Conservation (phyloP, 2,329 filamentous ascomycete species). For the Cadophora sp. region DNA sequence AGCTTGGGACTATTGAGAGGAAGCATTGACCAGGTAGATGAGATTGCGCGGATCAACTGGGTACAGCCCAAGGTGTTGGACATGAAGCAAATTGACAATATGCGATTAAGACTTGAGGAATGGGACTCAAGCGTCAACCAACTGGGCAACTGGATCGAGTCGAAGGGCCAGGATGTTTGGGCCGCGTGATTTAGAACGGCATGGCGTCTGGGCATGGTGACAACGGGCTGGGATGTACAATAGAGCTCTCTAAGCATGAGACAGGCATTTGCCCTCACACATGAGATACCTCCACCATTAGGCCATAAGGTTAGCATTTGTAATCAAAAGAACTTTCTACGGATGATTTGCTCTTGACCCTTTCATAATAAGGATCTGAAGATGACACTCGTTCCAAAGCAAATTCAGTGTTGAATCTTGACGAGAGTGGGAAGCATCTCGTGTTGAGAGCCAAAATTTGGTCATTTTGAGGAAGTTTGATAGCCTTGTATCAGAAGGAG, state of each 20-base stretch:
- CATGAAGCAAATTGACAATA: slow-evolving; percentile 91
- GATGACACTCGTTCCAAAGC: not conserved
- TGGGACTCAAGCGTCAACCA: slow-evolving; percentile 98
- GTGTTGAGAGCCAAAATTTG: not conserved
- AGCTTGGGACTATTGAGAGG: slow-evolving; percentile 89
- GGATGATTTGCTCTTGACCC: not conserved
- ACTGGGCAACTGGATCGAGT: slow-evolving; percentile 96
- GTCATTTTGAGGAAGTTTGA: not conserved
- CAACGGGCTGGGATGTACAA: slow-evolving; percentile 40
- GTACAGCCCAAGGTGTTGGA: slow-evolving; percentile 98
- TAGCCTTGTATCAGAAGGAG: not conserved
- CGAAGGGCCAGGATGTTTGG: slow-evolving; percentile 94
- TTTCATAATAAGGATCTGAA: not conserved
- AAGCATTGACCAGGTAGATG: slow-evolving; percentile 94
- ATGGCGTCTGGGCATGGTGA: slow-evolving; percentile 39
- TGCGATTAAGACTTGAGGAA: slow-evolving; percentile 86
- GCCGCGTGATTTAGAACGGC: slow-evolving; percentile 64
- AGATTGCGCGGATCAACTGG: slow-evolving; percentile 96
- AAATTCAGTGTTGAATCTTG: not conserved
- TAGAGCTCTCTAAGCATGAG: slow-evolving; percentile 38
- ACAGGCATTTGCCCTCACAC: slow-evolving; percentile 27
- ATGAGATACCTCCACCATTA: slow-evolving; percentile 20
- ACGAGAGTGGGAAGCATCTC: not conserved
- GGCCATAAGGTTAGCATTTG: slow-evolving; percentile 7
- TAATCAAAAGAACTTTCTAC: slow-evolving; percentile 16